A percentile compares a stretch with the other conserved stretches of the same genome.
These are phyloP conservation scores for Fusarium camptoceras DNA, from an alignment of 2,329 filamentous ascomycete genomes.

Conservation along the genomic window DNA sequence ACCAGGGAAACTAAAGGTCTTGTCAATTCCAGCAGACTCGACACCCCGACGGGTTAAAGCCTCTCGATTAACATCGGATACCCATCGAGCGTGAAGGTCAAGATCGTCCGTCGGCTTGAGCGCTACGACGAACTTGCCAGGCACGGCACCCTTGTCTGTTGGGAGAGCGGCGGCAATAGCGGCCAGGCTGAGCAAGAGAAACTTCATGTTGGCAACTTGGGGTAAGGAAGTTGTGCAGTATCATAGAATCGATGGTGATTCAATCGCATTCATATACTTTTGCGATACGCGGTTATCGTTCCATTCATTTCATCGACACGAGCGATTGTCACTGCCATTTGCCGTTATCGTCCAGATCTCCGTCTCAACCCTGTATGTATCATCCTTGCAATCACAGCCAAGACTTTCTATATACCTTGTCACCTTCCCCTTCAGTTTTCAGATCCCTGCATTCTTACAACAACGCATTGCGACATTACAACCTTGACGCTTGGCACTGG, in stretches of 20 bases:
- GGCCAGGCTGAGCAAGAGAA: not conserved
- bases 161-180: not conserved
- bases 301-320: no score
- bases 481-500: no score
- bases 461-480: not conserved
- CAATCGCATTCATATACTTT: not conserved
- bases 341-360: not conserved
- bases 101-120: constrained; percentile 2
- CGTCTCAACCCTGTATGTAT: not conserved
- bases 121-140: not conserved
- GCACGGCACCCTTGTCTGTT: not conserved
- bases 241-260: no score
- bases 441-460: rapidly evolving
- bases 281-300: not conserved
- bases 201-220: not conserved
- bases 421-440: not conserved
- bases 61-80: not conserved
- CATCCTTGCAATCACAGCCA: not conserved
- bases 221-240: no score
- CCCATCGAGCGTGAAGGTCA: not conserved
- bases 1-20: constrained; percentile 2
- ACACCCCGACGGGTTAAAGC: not conserved
- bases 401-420: not conserved
- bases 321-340: not conserved
- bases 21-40: not conserved